A percentile compares a stretch with the other conserved stretches of the same genome.
Evolutionary conservation across 78 protist genomes (phyloP).

Genomic region (Dictyostelium capitatum): DNA sequence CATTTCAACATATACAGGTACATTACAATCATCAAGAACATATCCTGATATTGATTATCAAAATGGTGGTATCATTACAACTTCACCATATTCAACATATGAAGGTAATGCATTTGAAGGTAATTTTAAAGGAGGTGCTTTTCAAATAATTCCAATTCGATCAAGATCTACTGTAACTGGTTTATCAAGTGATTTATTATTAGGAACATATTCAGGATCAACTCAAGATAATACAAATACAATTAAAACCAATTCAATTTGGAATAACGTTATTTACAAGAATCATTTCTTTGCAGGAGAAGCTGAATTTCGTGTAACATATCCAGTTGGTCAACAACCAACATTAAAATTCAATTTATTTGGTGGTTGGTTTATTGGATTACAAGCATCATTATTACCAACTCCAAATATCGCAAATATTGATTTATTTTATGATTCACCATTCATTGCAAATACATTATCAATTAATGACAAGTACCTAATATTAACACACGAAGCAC

Average conservation of each 20-base stretch:
- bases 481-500: neutral
- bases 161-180: neutral
- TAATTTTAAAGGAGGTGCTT: neutral
- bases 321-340: neutral
- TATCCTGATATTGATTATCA: neutral
- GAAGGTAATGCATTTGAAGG: constrained; percentile 16
- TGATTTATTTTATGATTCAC: neutral
- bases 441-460: neutral
- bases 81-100: constrained; percentile 12
- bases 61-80: neutral
- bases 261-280: neutral
- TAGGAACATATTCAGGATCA: neutral
- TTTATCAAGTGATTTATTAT: neutral
- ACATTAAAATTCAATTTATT: neutral
- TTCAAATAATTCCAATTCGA: constrained; percentile 8
- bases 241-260: neutral
- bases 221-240: neutral
- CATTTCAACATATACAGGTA: neutral
- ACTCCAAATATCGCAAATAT: neutral
- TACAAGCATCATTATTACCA: neutral
- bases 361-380: neutral
- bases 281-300: neutral
- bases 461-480: neutral
- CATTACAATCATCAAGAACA: neutral
- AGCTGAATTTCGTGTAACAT: neutral